Conservation (phyloP, 805 yeast species). For the Zygosaccharomyces lentus region DNA sequence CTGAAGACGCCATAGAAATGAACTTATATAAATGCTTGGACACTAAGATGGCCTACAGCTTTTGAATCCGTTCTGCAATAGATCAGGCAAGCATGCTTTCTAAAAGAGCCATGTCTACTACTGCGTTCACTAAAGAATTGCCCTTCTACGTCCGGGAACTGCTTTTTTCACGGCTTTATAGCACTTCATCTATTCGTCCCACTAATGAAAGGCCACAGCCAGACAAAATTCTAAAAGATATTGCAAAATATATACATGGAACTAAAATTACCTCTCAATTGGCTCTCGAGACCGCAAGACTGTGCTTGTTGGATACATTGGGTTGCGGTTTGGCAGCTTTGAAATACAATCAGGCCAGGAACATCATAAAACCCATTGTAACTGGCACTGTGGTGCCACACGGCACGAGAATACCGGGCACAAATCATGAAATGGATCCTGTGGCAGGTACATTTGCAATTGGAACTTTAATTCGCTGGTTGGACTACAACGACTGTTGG, state of each 20-base stretch:
- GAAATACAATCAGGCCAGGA: conserved; percentile 46
- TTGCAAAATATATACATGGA: conserved; percentile 48
- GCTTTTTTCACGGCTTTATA: background rate
- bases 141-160: background rate
- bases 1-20: background rate
- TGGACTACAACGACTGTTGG: conserved; percentile 63
- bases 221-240: conserved; percentile 46
- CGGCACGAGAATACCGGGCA: conserved; percentile 54
- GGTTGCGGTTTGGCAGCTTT: conserved; percentile 61
- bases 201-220: conserved; percentile 47
- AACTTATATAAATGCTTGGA: background rate
- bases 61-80: background rate
- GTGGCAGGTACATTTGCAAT: conserved; percentile 54
- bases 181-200: background rate
- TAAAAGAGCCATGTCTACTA: background rate
- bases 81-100: background rate
- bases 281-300: conserved; percentile 51
- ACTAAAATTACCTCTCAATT: conserved; percentile 42
- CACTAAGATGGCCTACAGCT: background rate
- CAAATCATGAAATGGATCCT: conserved; percentile 49
- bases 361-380: conserved; percentile 51
- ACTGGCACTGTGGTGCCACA: conserved; percentile 53
- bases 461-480: conserved; percentile 56
- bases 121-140: background rate
- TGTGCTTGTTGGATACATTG: conserved; percentile 52